Evolutionary conservation across 176 grass and related monocot species (phyloP).

Genomic region (Melocanna baccifera): DNA sequence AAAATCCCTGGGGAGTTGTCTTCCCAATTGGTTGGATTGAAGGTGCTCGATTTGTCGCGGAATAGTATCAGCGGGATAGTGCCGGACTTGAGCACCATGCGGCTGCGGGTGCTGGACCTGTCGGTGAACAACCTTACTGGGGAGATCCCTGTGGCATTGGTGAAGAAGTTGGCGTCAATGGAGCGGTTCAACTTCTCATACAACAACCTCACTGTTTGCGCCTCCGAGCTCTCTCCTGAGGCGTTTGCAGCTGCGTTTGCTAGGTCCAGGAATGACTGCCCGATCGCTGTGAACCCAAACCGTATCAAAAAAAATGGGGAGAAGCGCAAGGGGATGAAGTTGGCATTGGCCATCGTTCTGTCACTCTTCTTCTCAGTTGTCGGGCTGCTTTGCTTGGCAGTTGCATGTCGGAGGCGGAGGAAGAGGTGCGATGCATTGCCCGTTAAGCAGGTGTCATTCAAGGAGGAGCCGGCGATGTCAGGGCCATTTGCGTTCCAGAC

Average conservation of each 20-base stretch:
- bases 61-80: constrained; percentile 71
- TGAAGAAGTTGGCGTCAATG: constrained; percentile 55
- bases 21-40: constrained; percentile 54
- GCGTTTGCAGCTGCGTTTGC: constrained; percentile 60
- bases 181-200: constrained; percentile 90
- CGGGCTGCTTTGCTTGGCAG: constrained; percentile 53
- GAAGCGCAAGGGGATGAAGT: constrained; percentile 42
- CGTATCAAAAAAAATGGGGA: constrained; percentile 32
- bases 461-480: constrained; percentile 61
- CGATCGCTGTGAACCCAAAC: constrained; percentile 80
- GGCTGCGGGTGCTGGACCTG: constrained; percentile 64
- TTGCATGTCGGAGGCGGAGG: constrained; percentile 38
- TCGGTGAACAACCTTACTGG: constrained; percentile 92
- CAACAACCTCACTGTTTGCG: constrained; percentile 95
- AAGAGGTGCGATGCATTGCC: constrained; percentile 34
- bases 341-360: constrained; percentile 55
- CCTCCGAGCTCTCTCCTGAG: constrained; percentile 55
- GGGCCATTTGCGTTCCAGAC: constrained; percentile 83
- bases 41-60: constrained; percentile 76
- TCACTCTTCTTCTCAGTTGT: constrained; percentile 56
- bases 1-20: constrained; percentile 50
- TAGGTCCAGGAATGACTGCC: constrained; percentile 76
- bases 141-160: constrained; percentile 70
- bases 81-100: constrained; percentile 53
- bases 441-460: constrained; percentile 67